Percentiles rank a stretch among this genome's conserved stretches.
Evolutionary conservation across 2,329 filamentous ascomycete species (phyloP).

Genomic region (Didymella sp.): DNA sequence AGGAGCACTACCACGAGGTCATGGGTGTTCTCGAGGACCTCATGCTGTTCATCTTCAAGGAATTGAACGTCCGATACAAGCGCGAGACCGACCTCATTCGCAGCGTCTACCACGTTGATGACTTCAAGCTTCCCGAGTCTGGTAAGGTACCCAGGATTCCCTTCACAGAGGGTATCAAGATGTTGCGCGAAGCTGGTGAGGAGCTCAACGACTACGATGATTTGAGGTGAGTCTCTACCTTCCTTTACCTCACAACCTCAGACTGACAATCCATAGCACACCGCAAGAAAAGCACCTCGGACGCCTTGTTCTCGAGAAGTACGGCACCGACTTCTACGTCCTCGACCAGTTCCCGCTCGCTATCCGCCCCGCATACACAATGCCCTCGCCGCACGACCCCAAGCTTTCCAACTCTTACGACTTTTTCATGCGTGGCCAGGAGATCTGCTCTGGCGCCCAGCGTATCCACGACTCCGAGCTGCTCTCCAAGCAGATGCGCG

Average conservation of each 20-base stretch:
- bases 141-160: slow-evolving; percentile 79
- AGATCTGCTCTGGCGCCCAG: slow-evolving; percentile 72
- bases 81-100: slow-evolving; percentile 77
- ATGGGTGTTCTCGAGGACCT: slow-evolving; percentile 74
- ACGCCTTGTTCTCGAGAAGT: slow-evolving; percentile 83
- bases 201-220: slow-evolving; percentile 80
- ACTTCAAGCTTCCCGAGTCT: slow-evolving; percentile 75
- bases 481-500: slow-evolving; percentile 64
- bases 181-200: slow-evolving; percentile 78
- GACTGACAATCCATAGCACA: slow-evolving; percentile 55
- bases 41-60: slow-evolving; percentile 79
- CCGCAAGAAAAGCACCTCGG: slow-evolving; percentile 90
- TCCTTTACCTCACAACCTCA: not conserved
- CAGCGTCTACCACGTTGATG: slow-evolving; percentile 74
- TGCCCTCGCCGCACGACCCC: slow-evolving; percentile 63
- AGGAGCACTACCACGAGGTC: slow-evolving; percentile 79
- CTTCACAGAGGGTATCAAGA: slow-evolving; percentile 78
- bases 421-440: slow-evolving; percentile 75
- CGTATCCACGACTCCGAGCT: slow-evolving; percentile 69
- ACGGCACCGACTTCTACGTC: slow-evolving; percentile 93
- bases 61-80: slow-evolving; percentile 70
- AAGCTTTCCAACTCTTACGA: slow-evolving; percentile 69
- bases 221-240: slow-evolving; percentile 58
- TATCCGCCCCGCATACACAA: slow-evolving; percentile 91
- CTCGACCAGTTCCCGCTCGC: slow-evolving; percentile 94